Conservation (phyloP, 768 basidiomycete genomes). For the Podaxis sp. region DNA sequence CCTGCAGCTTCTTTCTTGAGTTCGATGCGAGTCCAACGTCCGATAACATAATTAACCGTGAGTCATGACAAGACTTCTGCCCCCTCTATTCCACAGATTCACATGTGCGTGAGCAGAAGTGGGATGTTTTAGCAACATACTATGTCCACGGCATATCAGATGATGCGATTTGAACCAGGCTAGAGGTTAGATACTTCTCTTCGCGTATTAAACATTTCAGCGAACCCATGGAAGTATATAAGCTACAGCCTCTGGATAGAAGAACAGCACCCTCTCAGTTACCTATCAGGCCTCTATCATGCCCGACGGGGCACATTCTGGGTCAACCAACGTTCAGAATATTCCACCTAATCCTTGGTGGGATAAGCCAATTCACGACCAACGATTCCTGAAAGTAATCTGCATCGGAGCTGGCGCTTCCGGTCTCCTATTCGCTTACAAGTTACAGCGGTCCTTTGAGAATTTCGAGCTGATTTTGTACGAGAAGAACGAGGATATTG, state of each 20-base stretch:
- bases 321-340: not conserved
- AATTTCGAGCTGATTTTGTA: slow-evolving; percentile 30
- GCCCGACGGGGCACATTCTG: not conserved
- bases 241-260: not conserved
- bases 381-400: slow-evolving; percentile 28
- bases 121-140: not conserved
- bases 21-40: no score
- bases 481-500: slow-evolving; percentile 30
- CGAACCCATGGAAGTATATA: not conserved
- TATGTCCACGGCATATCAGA: not conserved
- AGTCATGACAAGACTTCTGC: no score
- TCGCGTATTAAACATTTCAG: no score
- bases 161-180: not conserved
- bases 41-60: no score
- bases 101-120: not conserved
- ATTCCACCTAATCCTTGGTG: not conserved
- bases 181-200: no score
- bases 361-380: slow-evolving; percentile 25
- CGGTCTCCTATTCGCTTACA: slow-evolving; percentile 31
- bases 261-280: not conserved
- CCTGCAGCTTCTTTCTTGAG: no score
- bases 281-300: not conserved
- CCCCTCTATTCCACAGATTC: no score
- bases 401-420: slow-evolving; percentile 35
- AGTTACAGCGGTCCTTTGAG: slow-evolving; percentile 32